Evolutionary conservation across 768 basidiomycete genomes (phyloP).

Genomic region (Termitomyces sp.): DNA sequence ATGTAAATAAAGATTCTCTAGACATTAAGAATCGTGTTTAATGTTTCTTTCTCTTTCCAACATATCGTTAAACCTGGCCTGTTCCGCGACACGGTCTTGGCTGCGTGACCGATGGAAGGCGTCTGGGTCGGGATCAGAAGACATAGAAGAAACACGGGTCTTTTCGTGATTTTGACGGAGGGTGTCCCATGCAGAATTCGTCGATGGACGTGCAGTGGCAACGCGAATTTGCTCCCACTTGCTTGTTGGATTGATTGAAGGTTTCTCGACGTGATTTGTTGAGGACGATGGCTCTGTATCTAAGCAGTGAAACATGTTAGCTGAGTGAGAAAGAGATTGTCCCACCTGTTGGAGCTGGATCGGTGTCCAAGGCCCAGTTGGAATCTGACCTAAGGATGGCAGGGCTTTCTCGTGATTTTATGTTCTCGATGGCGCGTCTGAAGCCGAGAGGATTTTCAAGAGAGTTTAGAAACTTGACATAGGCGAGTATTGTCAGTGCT

Average conservation of each 20-base stretch:
- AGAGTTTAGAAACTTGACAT: slow-evolving; percentile 30
- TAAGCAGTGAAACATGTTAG: background rate
- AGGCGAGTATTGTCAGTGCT: too few species aligned
- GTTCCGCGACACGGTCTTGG: slow-evolving; percentile 36
- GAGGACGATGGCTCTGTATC: slow-evolving; percentile 3
- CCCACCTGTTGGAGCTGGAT: slow-evolving; percentile 6
- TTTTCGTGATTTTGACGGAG: slow-evolving; percentile 62
- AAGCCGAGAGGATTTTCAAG: slow-evolving; percentile 37
- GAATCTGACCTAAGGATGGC: slow-evolving; percentile 21
- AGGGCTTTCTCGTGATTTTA: slow-evolving; percentile 40
- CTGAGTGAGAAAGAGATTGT: background rate
- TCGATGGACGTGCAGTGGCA: slow-evolving; percentile 35
- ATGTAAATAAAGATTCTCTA: background rate
- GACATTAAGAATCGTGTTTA: slow-evolving; percentile 9
- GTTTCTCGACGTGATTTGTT: slow-evolving; percentile 6
- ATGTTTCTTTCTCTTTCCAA: slow-evolving; percentile 48
- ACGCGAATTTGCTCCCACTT: slow-evolving; percentile 68
- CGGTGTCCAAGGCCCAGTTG: slow-evolving; percentile 10
- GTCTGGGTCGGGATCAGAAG: slow-evolving; percentile 1
- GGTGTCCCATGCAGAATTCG: slow-evolving; percentile 57
- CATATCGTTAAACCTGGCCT: slow-evolving; percentile 57
- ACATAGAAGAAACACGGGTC: slow-evolving; percentile 16
- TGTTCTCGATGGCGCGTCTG: slow-evolving; percentile 33
- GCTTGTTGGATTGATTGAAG: too few species aligned
- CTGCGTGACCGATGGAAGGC: slow-evolving; percentile 8